These are phyloP conservation scores for Globisporangium mamillatum DNA, from an alignment of 352 stramenopile species.

Conservation along the genomic window DNA sequence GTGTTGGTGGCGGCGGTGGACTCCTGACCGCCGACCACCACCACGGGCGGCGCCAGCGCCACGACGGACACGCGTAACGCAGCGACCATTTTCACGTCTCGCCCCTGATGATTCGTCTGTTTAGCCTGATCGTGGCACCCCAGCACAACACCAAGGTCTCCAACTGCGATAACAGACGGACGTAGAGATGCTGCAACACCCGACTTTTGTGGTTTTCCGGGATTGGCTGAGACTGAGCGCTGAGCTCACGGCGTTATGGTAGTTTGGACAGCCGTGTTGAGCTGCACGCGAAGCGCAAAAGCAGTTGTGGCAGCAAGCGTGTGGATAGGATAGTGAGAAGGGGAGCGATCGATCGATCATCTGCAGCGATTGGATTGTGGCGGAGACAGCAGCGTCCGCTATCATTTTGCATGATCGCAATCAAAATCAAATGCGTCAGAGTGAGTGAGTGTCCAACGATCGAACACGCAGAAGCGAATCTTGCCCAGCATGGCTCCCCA, in stretches of 20 bases:
- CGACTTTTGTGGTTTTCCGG: background rate
- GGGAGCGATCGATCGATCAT: background rate
- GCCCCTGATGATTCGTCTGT: background rate
- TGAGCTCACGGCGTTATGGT: background rate
- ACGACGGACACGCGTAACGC: conserved; percentile 1
- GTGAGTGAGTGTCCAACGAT: background rate
- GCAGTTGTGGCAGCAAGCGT: too few relatives aligned
- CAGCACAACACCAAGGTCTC: background rate
- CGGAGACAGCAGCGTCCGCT: background rate
- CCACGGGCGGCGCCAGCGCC: background rate
- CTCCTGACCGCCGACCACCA: background rate
- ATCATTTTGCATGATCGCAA: background rate
- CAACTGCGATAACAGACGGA: background rate
- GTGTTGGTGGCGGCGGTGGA: background rate
- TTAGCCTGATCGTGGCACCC: background rate
- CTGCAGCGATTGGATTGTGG: background rate
- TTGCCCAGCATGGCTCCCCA: background rate
- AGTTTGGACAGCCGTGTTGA: background rate
- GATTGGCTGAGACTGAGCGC: background rate
- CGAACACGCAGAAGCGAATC: background rate
- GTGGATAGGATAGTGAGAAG: background rate
- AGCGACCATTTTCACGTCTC: background rate
- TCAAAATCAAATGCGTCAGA: background rate
- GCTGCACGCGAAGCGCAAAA: too few relatives aligned
- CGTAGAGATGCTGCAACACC: background rate